Conservation (phyloP, 345 rosid genomes). For the Linum trigynum region DNA sequence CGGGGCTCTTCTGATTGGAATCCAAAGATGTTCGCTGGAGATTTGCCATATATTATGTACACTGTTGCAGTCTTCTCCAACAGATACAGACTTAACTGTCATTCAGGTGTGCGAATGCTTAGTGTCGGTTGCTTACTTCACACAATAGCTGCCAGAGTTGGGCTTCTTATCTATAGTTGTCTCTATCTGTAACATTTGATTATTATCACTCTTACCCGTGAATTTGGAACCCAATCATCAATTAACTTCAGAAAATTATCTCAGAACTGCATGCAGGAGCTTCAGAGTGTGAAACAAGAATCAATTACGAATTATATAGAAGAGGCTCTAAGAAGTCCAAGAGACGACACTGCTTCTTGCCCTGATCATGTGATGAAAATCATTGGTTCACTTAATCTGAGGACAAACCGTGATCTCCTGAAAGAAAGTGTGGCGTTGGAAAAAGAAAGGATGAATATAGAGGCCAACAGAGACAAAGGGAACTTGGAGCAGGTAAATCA, state of each 20-base stretch:
- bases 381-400: conserved; percentile 47
- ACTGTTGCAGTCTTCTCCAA: conserved; percentile 38
- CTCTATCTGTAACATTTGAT: not conserved
- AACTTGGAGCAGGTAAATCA: conserved; percentile 33
- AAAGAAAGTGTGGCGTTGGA: conserved; percentile 79
- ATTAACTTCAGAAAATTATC: conserved; percentile 25
- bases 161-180: conserved; percentile 7
- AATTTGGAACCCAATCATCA: not conserved
- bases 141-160: not conserved
- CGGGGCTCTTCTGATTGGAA: conserved; percentile 43
- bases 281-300: conserved; percentile 41
- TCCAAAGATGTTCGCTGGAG: conserved; percentile 52
- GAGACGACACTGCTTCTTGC: conserved; percentile 39
- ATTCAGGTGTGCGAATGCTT: conserved; percentile 46
- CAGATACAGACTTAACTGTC: conserved; percentile 33
- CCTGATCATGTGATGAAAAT: conserved; percentile 39
- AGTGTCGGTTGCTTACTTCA: not conserved
- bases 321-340: conserved; percentile 39
- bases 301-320: conserved; percentile 36
- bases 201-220: conserved; percentile 11
- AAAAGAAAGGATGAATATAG: conserved; percentile 51
- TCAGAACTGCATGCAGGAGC: conserved; percentile 61
- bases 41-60: conserved; percentile 41
- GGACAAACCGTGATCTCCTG: conserved; percentile 53
- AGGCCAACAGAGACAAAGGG: conserved; percentile 27